Evolutionary conservation across 2,329 filamentous ascomycete species (phyloP), one percentile per base, ranked within the genome.

Genomic region (Macroventuria anomochaeta): DNA sequence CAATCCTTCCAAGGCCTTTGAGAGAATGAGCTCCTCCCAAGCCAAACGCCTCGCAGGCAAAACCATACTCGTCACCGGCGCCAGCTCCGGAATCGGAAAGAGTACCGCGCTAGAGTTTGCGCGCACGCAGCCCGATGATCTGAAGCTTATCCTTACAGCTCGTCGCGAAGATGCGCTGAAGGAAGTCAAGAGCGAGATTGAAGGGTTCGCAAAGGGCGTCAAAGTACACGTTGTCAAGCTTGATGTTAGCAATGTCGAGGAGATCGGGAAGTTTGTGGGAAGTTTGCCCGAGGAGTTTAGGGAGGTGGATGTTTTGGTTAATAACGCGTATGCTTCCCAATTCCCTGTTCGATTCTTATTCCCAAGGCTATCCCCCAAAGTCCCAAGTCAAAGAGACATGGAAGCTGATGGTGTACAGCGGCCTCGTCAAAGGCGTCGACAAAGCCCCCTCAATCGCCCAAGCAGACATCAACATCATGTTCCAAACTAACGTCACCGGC

Each of bases 51-150:
- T 99, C 56, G 84, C 89, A 69, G 92, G 92, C 83, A 97, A 97
- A 80, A 97, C 92, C 4, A 81, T 97, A 54, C 77, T 97, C 52
- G 85, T 99, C 59, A 97, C 95, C 5, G 95, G 95, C 51, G 95
- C 95, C 26, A 95, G 89, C 3, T 96, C 91, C 17, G 95, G 95
- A 58, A 97, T 99, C 75, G 95, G 95, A 20, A 85, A 83, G 50
- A 85, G 84, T 65, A 88, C 85, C 15, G 95, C 93, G n/a, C 80
- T 95, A 61, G 95, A 97, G 76, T 99, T 97, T 71, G 95, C 95
- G 21, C 86, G 91, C 52, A 93, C 93, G 2, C 84, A 89, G 18
- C 91, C 91, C 7, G 83, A 87, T 50, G 84, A 89, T 73, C 81
- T 97, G 62, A 91, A 89, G 73, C 82, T 99, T 43, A 87, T 97